Evolutionary conservation across 2,329 filamentous ascomycete genomes (phyloP).

Genomic region (Clonostachys solani): DNA sequence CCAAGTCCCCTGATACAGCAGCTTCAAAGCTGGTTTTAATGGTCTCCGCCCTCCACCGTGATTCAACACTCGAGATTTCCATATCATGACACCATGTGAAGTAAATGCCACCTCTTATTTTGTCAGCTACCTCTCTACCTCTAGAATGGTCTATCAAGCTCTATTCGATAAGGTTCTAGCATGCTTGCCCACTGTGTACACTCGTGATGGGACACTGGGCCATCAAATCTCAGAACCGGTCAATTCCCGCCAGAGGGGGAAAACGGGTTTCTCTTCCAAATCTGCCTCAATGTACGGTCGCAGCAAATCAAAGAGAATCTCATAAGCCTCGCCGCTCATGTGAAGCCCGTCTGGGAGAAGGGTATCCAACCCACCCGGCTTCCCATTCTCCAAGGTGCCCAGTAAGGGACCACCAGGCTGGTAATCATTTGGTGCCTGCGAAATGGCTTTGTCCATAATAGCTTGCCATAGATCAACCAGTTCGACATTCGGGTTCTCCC

Average conservation of each 20-base stretch:
- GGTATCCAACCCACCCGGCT: constrained; percentile 43
- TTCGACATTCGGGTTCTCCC: constrained; percentile 60
- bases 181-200: too few species aligned
- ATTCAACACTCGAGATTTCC: too few species aligned
- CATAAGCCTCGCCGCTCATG: constrained; percentile 49
- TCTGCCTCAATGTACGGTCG: constrained; percentile 41
- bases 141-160: too few species aligned
- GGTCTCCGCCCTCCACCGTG: too few species aligned
- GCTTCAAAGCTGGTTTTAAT: too few species aligned
- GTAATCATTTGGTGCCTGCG: constrained; percentile 52
- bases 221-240: not conserved
- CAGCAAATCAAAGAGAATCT: constrained; percentile 44
- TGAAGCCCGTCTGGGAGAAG: constrained; percentile 57
- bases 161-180: too few species aligned
- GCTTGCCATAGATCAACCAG: constrained; percentile 78
- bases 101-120: too few species aligned
- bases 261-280: constrained; percentile 29
- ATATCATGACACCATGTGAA: too few species aligned
- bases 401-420: constrained; percentile 41
- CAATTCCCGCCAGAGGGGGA: constrained; percentile 41
- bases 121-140: too few species aligned
- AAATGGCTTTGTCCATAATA: constrained; percentile 67
- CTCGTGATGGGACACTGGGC: too few species aligned
- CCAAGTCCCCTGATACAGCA: too few species aligned
- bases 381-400: constrained; percentile 44